Base-by-base conservation (phyloP, 2,329 filamentous ascomycete species). In the Trichophyton benhamiae region DNA sequence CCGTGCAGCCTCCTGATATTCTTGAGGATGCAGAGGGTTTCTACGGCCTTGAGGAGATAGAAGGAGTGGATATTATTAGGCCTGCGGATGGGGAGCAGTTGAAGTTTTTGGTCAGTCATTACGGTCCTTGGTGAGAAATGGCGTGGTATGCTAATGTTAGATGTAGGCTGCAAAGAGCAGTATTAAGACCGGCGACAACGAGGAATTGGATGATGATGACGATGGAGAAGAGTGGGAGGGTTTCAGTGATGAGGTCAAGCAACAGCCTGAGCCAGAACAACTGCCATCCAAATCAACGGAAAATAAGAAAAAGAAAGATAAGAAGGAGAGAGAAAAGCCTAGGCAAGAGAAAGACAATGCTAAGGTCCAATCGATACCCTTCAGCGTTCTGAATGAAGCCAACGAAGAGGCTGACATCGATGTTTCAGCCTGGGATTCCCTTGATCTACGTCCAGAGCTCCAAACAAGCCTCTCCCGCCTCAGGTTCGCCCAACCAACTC, bases 21-120 rank as follows among this genome's bases (percentile, higher is more conserved):
- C 79, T 91, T 67, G 85, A 92, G 53, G 89, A 96, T 75, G 89
- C 89, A n/a, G 91, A 95, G 65, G 94, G 94, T 0, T 96, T 99
- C 72, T 95, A 87, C 68, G 91, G 89, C 0, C 77, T 99, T 1
- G 91, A 99, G 69, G 91, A 97, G 69, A 87, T 97, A 55, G 89
- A 95, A 15, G 90, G 89, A 59, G 89, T 99, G 1, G 88, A 96
- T 33, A 80, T 99, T n/a, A 78, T 95, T 48, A 83, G 81, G 64
- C 76, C 79, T 25, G 67, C 67, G 0, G 67, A 68, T 1, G 80
- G 86, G 6, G 76, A 79, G 41, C 67, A 74, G 42, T 60, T 79
- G 46, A 70, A 72, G 61, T 79, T 77, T 65, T 74, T 74, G 72
- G 76, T 76, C 44, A 4, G 57, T 38, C 33, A 38, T 38, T 38